These are phyloP conservation scores for Lactarius evosmus DNA, from an alignment of 768 basidiomycete species.

Conservation along the genomic window DNA sequence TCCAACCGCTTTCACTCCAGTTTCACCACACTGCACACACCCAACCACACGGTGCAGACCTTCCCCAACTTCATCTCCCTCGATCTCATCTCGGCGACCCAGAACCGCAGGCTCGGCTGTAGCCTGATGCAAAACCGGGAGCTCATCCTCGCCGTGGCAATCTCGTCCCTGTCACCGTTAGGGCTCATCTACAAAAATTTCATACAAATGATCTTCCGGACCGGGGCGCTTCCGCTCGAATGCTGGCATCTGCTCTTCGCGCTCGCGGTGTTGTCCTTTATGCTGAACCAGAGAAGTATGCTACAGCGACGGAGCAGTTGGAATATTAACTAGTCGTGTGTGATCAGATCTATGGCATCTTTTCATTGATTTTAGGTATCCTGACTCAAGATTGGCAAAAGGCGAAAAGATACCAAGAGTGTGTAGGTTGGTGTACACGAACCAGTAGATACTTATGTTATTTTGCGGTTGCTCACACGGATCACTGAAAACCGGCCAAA, in stretches of 20 bases:
- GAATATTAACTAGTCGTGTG: too few relatives aligned
- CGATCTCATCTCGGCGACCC: constrained; percentile 90
- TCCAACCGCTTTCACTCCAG: too few relatives aligned
- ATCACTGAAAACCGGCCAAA: too few relatives aligned
- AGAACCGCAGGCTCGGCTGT: constrained; percentile 89
- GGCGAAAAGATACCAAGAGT: too few relatives aligned
- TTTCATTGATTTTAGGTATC: too few relatives aligned
- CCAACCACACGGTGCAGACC: too few relatives aligned
- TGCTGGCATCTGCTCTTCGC: constrained; percentile 71
- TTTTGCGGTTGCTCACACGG: too few relatives aligned
- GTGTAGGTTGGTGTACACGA: too few relatives aligned
- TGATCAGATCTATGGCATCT: too few relatives aligned
- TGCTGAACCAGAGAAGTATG: constrained; percentile 69
- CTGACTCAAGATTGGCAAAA: too few relatives aligned
- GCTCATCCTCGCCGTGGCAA: constrained; percentile 82
- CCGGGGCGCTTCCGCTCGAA: constrained; percentile 63
- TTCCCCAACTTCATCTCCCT: constrained; percentile 97
- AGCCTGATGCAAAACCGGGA: constrained; percentile 82
- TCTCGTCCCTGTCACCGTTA: constrained; percentile 82
- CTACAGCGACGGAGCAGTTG: constrained; percentile 54
- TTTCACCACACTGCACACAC: too few relatives aligned
- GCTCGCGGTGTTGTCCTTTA: constrained; percentile 62
- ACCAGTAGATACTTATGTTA: too few relatives aligned
- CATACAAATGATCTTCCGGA: constrained; percentile 92
- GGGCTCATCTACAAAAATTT: constrained; percentile 85